Base-by-base conservation (phyloP, 768 basidiomycete species). In the Tephrocybe rancida region DNA sequence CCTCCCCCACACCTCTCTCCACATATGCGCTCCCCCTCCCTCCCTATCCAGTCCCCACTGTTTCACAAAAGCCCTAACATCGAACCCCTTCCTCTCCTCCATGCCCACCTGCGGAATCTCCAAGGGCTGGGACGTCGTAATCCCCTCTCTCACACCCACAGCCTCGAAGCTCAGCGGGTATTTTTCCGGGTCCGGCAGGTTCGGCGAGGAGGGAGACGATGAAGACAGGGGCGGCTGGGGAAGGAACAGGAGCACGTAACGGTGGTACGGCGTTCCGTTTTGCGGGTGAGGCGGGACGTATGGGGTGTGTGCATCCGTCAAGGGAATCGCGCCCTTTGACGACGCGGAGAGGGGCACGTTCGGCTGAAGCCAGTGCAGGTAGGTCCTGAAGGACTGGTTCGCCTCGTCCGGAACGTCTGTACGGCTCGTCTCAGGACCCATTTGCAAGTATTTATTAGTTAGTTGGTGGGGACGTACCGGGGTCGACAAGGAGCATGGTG, bases 201-300 rank as follows among this genome's bases (percentile, higher is more conserved):
- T 9, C 95, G 77, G 19, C 8, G 25, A 96, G 73, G 25, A 96
- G 73, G 39, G 88, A 60, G 8, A 85, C 82, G 68, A 16, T 25
- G 46, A 19, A 24, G 38, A n/a, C 32, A 69, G 58, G 9, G 77
- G 70, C 34, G 81, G 75, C 61, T 97, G 93, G 10, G 83, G 86
- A 22, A 96, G 73, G 41, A 88, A 60, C 22, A 96, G 73, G 41
- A 88, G 60, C 7, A 85, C 82, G 69, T 96, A 97, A 56, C 96
- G 92, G 71, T 99, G 96, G 70, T 92, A 94, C 0, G 85, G 84
- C 10, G 94, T 88, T 45, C 95, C 94, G 32, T 82, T 81, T 66
- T 93, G 90, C 3, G 96, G 96, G 60, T 97, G 94, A 3, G 95
- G 97, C 5, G 96, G 90, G 58, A 95, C 75, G 69, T 95, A 98